Base-by-base conservation (phyloP, 805 yeast genomes). In the Lachancea meyersii region DNA sequence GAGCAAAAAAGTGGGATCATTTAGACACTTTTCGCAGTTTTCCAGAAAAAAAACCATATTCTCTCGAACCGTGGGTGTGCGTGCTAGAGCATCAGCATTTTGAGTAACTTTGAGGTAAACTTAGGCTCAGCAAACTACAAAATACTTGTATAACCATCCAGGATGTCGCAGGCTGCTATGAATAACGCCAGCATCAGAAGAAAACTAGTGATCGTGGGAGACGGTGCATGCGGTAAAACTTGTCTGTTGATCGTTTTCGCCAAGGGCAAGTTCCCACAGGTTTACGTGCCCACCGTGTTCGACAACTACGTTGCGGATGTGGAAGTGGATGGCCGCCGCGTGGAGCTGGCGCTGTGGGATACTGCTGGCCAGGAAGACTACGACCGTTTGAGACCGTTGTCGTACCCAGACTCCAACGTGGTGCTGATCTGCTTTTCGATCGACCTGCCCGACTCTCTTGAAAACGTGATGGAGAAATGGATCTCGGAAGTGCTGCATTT, bases 311-410 rank as follows among this genome's bases (percentile, higher is more conserved):
- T 91, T 57, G 95, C 96, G 33, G 96, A 88, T 65, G 96, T 91
- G 45, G 96, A 80, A 61, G 82, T 82, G 46, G 89, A 83, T 57
- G 93, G 94, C 41, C 83, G 91, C 67, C 77, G 86, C 64, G 96
- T 89, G 43, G 95, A 88, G 65, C 73, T 87, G 65, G 95, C 95
- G 10, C 73, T 87, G 52, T 87, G 96, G 96, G 96, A 87, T 86
- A 88, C 96, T 51, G 96, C 97, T 43, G 97, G 97, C 52, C 97
- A 88, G 77, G 96, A 88, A 72, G 96, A 88, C 72, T 88, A 88
- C 64, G 96, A 87, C 65, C 82, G 96, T 68, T 73, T 86, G 58
- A 82, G 95, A 69, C 95, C 95, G 27, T 72, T 86, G 51, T 82
- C 89, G 13, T 87, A 87, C 67, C 95, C 95, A 49, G 95, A 87